Conservation (phyloP, 2,329 filamentous ascomycete genomes). For the Aureobasidium sp. region DNA sequence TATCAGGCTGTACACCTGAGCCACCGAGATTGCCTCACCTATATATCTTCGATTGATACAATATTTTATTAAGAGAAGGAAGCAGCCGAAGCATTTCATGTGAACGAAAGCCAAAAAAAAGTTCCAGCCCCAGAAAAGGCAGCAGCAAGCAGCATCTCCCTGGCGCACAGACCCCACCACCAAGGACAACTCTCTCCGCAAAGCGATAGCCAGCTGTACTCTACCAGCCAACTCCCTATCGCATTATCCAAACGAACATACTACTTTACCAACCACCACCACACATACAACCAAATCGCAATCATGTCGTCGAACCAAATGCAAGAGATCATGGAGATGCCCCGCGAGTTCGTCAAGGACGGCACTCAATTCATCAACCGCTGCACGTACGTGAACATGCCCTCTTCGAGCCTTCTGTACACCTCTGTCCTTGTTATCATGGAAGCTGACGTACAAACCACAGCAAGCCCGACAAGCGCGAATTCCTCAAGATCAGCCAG, state of each 20-base stretch:
- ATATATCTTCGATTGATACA: not conserved
- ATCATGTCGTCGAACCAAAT: conserved; percentile 12
- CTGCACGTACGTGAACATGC: conserved; percentile 34
- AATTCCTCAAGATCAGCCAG: conserved; percentile 54
- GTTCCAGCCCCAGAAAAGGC: not conserved
- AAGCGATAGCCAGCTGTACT: conserved; percentile 5
- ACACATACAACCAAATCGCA: not conserved
- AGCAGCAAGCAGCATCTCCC: not conserved
- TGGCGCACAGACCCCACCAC: not conserved
- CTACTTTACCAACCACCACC: not conserved
- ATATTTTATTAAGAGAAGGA: not conserved
- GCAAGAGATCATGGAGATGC: conserved; percentile 14
- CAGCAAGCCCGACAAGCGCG: conserved; percentile 43
- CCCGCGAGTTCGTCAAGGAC: conserved; percentile 32
- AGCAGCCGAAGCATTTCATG: not conserved
- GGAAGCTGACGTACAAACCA: not conserved
- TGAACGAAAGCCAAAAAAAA: not conserved
- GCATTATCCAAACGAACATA: not conserved
- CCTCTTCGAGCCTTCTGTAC: not conserved
- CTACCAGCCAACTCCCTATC: not conserved
- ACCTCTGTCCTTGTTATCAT: conserved; percentile 4
- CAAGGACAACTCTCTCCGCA: conserved; percentile 1
- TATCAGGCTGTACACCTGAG: not conserved
- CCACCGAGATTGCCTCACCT: not conserved
- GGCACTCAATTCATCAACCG: conserved; percentile 44